Base-by-base conservation (phyloP, 306 rosid genomes). In the Vigna trinervia region DNA sequence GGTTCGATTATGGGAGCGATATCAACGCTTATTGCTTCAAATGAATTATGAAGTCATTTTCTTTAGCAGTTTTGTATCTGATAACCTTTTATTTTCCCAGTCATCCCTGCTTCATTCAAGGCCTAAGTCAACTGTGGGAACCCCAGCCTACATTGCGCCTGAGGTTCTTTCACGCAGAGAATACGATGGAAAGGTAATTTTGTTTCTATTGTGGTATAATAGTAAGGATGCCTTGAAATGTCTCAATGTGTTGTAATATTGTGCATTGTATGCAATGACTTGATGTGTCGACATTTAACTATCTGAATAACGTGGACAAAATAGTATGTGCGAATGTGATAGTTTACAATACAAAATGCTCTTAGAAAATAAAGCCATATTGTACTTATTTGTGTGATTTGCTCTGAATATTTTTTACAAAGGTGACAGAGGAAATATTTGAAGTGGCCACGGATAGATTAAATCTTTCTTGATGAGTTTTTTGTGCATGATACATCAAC, bases 61-160 rank as follows among this genome's bases (percentile, higher is more conserved):
- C 6, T 23, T 70, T 8, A 69, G 19, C 58, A 13, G 36, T 59
- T 72, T 78, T 20, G 28, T 73, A 54, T 68, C 77, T 80, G 71
- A 81, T 75, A 28, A 78, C 78, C 69, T 82, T 76, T 79, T 84
- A 41, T 74, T 86, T 81, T 66, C 79, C 51, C 51, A 90, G 97
- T 92, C 97, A 30, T 92, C 97, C 19, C 81, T 92, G 87, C 93
- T 92, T 76, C 97, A 92, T 78, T 92, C 97, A 69, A 90, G 89
- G 64, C 97, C 97, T 47, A 92, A 92, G 47, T 92, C 97, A 56
- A 78, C 93, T 1, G 96, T 91, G 23, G 96, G 96, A 79, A 91
- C 96, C 80, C 96, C 96, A 5, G 97, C 97, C 45, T 92, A 92
- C 79, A 92, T 92, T 82, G 97, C 97, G 43, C 97, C 97, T 2